phyloP scores from a whole-genome alignment of 2,329 filamentous ascomycete species.

The Calonectria pseudoreteaudii region DNA sequence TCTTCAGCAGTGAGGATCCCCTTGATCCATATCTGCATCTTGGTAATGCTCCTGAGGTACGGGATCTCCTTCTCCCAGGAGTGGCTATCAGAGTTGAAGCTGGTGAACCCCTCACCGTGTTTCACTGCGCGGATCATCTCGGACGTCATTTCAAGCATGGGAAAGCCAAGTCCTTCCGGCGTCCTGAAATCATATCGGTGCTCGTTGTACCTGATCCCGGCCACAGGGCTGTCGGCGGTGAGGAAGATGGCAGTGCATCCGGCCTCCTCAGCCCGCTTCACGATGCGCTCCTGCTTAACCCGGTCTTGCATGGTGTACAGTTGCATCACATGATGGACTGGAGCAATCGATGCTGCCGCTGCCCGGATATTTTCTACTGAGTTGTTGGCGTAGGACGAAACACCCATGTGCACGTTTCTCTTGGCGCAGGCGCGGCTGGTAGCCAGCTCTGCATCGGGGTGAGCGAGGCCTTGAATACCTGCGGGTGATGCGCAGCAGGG shows the following conservation, averaged over 20 bases:
- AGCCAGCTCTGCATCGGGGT: slow-evolving; percentile 60
- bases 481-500: slow-evolving; percentile 64
- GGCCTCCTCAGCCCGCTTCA: slow-evolving; percentile 10
- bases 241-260: slow-evolving; percentile 15
- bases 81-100: slow-evolving; percentile 43
- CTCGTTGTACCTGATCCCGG: slow-evolving; percentile 15
- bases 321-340: slow-evolving; percentile 3
- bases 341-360: neutral
- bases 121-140: neutral
- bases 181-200: slow-evolving; percentile 6
- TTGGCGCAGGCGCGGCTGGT: slow-evolving; percentile 58
- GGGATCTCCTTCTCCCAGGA: slow-evolving; percentile 64
- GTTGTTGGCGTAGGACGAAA: slow-evolving; percentile 54
- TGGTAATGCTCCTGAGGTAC: slow-evolving; percentile 61
- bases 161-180: neutral
- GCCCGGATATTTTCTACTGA: neutral
- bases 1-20: slow-evolving; percentile 58
- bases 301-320: slow-evolving; percentile 19
- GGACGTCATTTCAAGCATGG: slow-evolving; percentile 9
- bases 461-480: slow-evolving; percentile 64
- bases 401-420: slow-evolving; percentile 57
- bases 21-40: slow-evolving; percentile 63
- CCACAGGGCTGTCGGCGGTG: slow-evolving; percentile 18
- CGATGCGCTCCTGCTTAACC: neutral
- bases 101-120: slow-evolving; percentile 3